Base-by-base conservation (phyloP, 768 basidiomycete genomes). In the Kwoniella dendrophila region DNA sequence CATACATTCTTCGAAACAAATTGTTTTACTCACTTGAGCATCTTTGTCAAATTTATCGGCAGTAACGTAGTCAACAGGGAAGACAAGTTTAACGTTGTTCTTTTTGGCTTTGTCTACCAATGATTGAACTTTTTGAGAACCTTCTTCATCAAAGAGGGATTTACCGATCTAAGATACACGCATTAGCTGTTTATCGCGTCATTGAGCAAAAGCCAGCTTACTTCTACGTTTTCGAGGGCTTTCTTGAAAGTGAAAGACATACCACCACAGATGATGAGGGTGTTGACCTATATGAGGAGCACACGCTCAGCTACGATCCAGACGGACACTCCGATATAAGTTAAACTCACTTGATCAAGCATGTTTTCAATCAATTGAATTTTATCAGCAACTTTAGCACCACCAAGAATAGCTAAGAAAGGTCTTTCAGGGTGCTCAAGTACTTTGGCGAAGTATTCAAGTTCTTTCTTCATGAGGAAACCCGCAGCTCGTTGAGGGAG, bases 201-300 rank as follows among this genome's bases (percentile, higher is more conserved):
- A 16, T 22, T 20, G n/a, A n/a, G n/a, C n/a, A n/a, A n/a, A n/a
- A n/a, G n/a, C n/a, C 10, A 12, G 90, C 92, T 49, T 86, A 78
- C 76, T 56, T 73, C 69, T 47, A 92, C 84, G 63, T 86, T 83
- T 60, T 97, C 85, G 59, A 95, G 83, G 5, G 87, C 89, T 83
- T 97, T 98, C 82, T 94, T 92, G 85, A 99, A 99, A 59, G 95
- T 99, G 82, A 96, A 99, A 34, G 92, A 90, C 95, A 99, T 99
- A 29, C 95, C 95, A 74, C 95, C 95, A 67, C 92, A 90, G 70
- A 99, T 90, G 78, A 99, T 97, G 68, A 99, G 83, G 24, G 89
- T 90, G 82, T 99, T 83, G 81, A 98, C 95, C 90, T 92, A 65
- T 8, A 20, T 27, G 2, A 8, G 32, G 12, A 51, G 27, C 44